Conservation (phyloP, 139 green algal genomes). For the Micromonas pusilla region DNA sequence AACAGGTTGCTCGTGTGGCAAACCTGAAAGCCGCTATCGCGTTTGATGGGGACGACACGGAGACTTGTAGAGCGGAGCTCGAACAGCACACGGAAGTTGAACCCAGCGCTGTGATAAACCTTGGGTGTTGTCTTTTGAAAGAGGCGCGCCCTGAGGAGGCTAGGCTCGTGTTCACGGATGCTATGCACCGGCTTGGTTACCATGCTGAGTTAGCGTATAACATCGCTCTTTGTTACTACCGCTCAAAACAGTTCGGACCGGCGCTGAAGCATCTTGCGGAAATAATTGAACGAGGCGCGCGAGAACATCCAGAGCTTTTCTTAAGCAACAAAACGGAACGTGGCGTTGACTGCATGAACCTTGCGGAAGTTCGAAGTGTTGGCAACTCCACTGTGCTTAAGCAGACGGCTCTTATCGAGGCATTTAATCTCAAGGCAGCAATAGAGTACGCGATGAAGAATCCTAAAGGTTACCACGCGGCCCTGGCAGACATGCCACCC, state of each 20-base stretch:
- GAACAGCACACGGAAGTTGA: conserved; percentile 52
- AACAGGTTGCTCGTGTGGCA: conserved; percentile 37
- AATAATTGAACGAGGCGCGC: conserved; percentile 73
- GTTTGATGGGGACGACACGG: conserved; percentile 66
- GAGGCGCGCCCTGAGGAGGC: conserved; percentile 45
- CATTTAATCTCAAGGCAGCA: conserved; percentile 82
- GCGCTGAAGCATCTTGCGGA: conserved; percentile 70
- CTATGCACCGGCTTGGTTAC: conserved; percentile 39
- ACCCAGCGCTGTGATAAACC: conserved; percentile 53
- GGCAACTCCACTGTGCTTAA: conserved; percentile 74
- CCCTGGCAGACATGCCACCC: conserved; percentile 63
- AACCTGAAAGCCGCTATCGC: conserved; percentile 58
- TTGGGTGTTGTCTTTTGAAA: conserved; percentile 30
- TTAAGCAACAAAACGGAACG: conserved; percentile 66
- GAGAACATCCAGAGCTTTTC: conserved; percentile 75
- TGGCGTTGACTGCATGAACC: not conserved
- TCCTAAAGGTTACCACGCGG: conserved; percentile 53
- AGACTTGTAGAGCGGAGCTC: conserved; percentile 57
- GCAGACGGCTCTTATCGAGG: conserved; percentile 75
- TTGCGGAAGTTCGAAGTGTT: conserved; percentile 62
- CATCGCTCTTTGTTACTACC: conserved; percentile 75
- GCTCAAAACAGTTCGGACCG: conserved; percentile 57
- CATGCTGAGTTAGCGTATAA: conserved; percentile 69
- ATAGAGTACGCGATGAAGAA: conserved; percentile 76
- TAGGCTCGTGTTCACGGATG: conserved; percentile 52